phyloP scores from a whole-genome alignment of 306 rosid species.

The Albizia julibrissin region DNA sequence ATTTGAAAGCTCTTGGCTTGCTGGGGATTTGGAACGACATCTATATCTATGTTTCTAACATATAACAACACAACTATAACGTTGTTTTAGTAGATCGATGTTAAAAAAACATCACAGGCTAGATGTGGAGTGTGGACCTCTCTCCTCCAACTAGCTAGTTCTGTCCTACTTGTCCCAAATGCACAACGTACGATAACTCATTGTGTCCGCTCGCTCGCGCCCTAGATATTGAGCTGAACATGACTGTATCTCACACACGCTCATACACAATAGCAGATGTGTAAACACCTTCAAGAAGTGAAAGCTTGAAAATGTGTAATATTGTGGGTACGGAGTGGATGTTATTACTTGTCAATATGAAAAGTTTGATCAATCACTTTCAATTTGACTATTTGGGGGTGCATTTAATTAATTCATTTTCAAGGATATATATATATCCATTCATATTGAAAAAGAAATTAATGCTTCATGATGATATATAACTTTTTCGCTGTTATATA shows the following conservation, averaged over 20 bases:
- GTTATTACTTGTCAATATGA: slow-evolving; percentile 23
- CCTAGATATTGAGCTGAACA: slow-evolving; percentile 33
- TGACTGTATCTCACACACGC: slow-evolving; percentile 37
- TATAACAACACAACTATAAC: background rate
- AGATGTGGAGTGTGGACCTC: slow-evolving; percentile 58
- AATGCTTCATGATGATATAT: too few relatives aligned
- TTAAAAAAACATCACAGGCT: slow-evolving; percentile 49
- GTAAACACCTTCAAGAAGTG: background rate
- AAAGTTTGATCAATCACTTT: slow-evolving; percentile 50
- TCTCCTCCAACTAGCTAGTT: slow-evolving; percentile 51
- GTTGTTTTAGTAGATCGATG: background rate
- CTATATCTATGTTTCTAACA: background rate
- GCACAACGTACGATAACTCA: background rate
- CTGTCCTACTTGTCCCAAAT: slow-evolving; percentile 52
- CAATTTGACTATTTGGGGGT: slow-evolving; percentile 40
- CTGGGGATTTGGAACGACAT: slow-evolving; percentile 27
- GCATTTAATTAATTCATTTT: background rate
- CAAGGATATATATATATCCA: too few relatives aligned
- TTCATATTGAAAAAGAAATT: too few relatives aligned
- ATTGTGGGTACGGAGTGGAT: background rate
- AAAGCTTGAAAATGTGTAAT: slow-evolving; percentile 33
- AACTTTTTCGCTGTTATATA: background rate
- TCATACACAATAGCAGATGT: slow-evolving; percentile 7
- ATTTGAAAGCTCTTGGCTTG: slow-evolving; percentile 24
- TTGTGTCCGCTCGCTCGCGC: background rate